These are phyloP conservation scores for Magnusiomyces suaveolens DNA, from an alignment of 1,139 yeast species.

Conservation along the genomic window DNA sequence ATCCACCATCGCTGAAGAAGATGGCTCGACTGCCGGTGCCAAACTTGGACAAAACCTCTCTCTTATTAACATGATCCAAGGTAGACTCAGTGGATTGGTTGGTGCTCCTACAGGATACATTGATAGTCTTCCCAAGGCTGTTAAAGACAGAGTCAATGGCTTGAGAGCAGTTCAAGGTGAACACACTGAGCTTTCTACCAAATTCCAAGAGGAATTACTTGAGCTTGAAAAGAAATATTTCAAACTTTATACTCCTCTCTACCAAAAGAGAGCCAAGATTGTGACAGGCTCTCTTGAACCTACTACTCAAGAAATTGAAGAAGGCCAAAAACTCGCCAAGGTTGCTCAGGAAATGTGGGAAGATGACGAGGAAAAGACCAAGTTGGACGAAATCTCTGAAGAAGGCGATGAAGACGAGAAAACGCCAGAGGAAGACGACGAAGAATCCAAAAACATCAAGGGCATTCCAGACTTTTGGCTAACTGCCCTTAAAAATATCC, in stretches of 20 bases:
- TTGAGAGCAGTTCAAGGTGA: conserved; percentile 76
- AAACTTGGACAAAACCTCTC: neutral
- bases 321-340: conserved; percentile 57
- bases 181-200: conserved; percentile 77
- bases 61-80: conserved; percentile 76
- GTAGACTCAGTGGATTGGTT: conserved; percentile 71
- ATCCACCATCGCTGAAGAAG: conserved; percentile 68
- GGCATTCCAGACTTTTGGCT: conserved; percentile 97
- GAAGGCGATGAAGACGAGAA: conserved; percentile 34
- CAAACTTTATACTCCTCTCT: conserved; percentile 66
- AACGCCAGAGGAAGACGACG: conserved; percentile 41
- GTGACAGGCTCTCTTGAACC: conserved; percentile 71
- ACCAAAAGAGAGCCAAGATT: conserved; percentile 61
- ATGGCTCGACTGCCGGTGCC: conserved; percentile 17
- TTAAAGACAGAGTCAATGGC: conserved; percentile 71
- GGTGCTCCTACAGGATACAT: conserved; percentile 86
- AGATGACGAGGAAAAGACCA: conserved; percentile 39
- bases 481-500: conserved; percentile 83
- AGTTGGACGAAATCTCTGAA: conserved; percentile 34
- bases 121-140: conserved; percentile 61
- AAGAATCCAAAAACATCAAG: conserved; percentile 36
- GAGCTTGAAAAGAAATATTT: conserved; percentile 78
- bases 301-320: conserved; percentile 61
- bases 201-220: conserved; percentile 82
- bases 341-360: conserved; percentile 34